Evolutionary conservation across 164 flowering plant species (phyloP).

Genomic region (Tetrastigma voinierianum): DNA sequence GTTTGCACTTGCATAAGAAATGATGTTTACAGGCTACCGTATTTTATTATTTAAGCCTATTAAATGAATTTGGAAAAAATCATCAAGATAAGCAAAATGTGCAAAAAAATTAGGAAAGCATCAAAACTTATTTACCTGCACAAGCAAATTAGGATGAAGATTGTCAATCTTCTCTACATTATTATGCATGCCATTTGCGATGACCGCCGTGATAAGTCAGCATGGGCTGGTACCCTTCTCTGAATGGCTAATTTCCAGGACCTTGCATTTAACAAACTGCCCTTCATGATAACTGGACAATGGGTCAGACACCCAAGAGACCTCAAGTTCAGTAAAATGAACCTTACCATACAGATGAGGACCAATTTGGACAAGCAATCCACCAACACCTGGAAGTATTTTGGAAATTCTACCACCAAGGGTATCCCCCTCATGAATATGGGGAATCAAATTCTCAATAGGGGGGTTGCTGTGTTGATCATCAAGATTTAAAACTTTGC

Average conservation of each 20-base stretch:
- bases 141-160: slow-evolving; percentile 61
- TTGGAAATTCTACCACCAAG: slow-evolving; percentile 78
- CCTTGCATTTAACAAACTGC: slow-evolving; percentile 86
- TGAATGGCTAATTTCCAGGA: slow-evolving; percentile 53
- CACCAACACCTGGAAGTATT: slow-evolving; percentile 85
- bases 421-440: slow-evolving; percentile 59
- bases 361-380: slow-evolving; percentile 79
- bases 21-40: no score
- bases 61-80: no score
- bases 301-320: slow-evolving; percentile 68
- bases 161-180: slow-evolving; percentile 53
- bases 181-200: slow-evolving; percentile 26
- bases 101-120: not conserved
- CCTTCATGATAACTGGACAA: slow-evolving; percentile 70
- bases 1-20: no score
- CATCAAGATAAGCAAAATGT: not conserved
- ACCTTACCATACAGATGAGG: slow-evolving; percentile 81
- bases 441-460: slow-evolving; percentile 23
- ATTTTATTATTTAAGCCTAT: no score
- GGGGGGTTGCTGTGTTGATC: slow-evolving; percentile 8
- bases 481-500: slow-evolving; percentile 5
- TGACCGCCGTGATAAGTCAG: slow-evolving; percentile 78
- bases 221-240: slow-evolving; percentile 46
- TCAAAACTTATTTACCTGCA: slow-evolving; percentile 47
- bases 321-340: slow-evolving; percentile 75